These are phyloP conservation scores for Blastobotrys arbuscula DNA, from an alignment of 1,139 yeast species.

Conservation along the genomic window DNA sequence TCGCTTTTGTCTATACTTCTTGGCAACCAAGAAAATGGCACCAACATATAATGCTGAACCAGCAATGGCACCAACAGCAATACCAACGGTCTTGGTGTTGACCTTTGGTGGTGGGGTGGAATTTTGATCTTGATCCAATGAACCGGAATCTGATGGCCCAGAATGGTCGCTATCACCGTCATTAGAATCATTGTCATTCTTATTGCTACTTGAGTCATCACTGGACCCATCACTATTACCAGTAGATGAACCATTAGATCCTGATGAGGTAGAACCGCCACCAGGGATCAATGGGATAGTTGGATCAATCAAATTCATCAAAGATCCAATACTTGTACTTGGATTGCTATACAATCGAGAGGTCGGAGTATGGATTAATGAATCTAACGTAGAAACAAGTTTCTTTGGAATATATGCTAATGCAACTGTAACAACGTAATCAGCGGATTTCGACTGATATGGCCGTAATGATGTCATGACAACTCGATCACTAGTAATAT, in stretches of 20 bases:
- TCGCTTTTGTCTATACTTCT: conserved; percentile 28
- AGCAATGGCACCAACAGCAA: conserved; percentile 36
- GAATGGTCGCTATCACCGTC: conserved; percentile 1
- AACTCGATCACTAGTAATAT: conserved; percentile 25
- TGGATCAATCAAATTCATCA: conserved; percentile 38
- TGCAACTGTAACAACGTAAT: conserved; percentile 37
- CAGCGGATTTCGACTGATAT: conserved; percentile 29
- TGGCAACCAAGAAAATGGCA: conserved; percentile 32
- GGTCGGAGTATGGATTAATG: conserved; percentile 29
- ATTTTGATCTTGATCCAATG: conserved; percentile 28
- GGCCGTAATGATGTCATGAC: conserved; percentile 35
- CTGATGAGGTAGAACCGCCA: conserved; percentile 14
- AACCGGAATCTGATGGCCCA: conserved; percentile 25
- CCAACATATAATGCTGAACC: conserved; percentile 36
- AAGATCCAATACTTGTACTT: conserved; percentile 30
- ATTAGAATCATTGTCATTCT: conserved; percentile 5
- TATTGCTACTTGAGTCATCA: conserved; percentile 14
- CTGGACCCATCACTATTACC: conserved; percentile 17
- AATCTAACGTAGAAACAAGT: conserved; percentile 27
- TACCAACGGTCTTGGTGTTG: conserved; percentile 34
- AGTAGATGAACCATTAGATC: conserved; percentile 15
- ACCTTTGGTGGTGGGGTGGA: conserved; percentile 25
- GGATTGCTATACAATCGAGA: conserved; percentile 34
- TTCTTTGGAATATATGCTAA: conserved; percentile 34
- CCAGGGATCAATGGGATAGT: conserved; percentile 33